Evolutionary conservation across 345 rosid species (phyloP), one percentile per base, ranked within the genome.

Genomic region (Populus nigra): DNA sequence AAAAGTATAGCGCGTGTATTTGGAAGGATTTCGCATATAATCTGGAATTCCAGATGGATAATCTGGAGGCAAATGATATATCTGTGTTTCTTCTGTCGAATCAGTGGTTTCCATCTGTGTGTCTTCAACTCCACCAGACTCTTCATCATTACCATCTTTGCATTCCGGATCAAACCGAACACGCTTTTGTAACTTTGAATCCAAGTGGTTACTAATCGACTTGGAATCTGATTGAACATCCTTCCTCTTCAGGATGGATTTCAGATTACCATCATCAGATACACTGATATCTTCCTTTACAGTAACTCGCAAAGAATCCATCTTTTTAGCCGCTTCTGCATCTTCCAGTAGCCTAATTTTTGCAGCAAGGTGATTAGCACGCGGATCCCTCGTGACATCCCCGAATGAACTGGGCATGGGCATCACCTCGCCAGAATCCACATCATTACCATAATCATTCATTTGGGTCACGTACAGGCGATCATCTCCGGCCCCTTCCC

Each of bases 191-290:
- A 68, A 36, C 75, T 79, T 79, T 1, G 50, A 69, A 74, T 74
- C 71, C 35, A 35, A 22, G 33, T 63, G 53, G 12, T 79, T 63
- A 29, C 59, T 36, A 5, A 2, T 31, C 5, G 61, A 59, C 55
- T 66, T 76, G 6, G 50, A 71, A 72, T 76, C 79, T 10, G 72
- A 74, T 72, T 83, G 82, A 1, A 38, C 11, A 27, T 68, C 80
- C 31, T 81, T 89, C 82, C 93, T 88, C 90, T 93, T 93, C 80
- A 94, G 57, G 47, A 94, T 94, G 25, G 97, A 84, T 78, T 91
- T 94, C 81, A 85, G 69, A 71, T 80, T 88, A 75, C 27, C 88
- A 62, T 87, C 87, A 73, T 85, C 91, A 18, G 78, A 55, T 69
- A 78, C 29, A 31, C 75, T 62, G 80, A 65, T 55, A n/a, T 66